A percentile compares a stretch with the other conserved stretches of the same genome.
Conservation (phyloP, 768 basidiomycete species). For the Floccularia luteovirens region DNA sequence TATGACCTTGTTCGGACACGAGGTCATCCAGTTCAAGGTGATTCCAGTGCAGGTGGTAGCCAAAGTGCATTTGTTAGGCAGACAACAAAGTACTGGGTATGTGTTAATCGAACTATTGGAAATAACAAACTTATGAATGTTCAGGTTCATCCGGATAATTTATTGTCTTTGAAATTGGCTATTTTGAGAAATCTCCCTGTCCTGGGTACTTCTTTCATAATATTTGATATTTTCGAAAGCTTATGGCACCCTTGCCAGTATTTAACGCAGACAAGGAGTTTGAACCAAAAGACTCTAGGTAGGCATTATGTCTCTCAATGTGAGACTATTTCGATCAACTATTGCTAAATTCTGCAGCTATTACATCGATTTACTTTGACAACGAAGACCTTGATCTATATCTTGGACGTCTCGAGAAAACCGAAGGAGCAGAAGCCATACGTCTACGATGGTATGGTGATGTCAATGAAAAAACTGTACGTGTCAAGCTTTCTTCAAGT, state of each 20-base stretch:
- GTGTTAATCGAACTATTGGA: conserved; percentile 4
- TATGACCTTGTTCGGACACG: conserved; percentile 94
- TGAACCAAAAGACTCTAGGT: conserved; percentile 78
- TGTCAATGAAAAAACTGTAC: conserved; percentile 67
- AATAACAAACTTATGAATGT: not conserved
- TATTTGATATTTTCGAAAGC: not conserved
- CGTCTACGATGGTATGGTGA: conserved; percentile 98
- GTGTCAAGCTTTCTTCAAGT: conserved; percentile 12
- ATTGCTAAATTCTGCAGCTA: conserved; percentile 40
- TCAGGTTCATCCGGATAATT: conserved; percentile 88
- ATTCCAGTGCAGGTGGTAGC: conserved; percentile 87
- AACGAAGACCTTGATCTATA: conserved; percentile 95
- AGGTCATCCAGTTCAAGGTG: conserved; percentile 91
- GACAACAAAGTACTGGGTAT: conserved; percentile 98
- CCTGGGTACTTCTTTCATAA: conserved; percentile 48
- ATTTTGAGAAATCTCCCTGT: conserved; percentile 92
- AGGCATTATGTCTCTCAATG: conserved; percentile 8
- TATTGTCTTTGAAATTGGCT: conserved; percentile 88
- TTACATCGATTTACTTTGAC: conserved; percentile 96
- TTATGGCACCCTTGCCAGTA: too few species aligned
- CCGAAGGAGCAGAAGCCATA: conserved; percentile 95
- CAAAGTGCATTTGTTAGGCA: conserved; percentile 98
- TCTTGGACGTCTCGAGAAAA: conserved; percentile 95
- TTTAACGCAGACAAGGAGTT: conserved; percentile 94
- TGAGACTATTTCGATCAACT: not conserved